Evolutionary conservation across 768 basidiomycete genomes (phyloP), one percentile per base, ranked within the genome.

Genomic region (Auricularia sp.): DNA sequence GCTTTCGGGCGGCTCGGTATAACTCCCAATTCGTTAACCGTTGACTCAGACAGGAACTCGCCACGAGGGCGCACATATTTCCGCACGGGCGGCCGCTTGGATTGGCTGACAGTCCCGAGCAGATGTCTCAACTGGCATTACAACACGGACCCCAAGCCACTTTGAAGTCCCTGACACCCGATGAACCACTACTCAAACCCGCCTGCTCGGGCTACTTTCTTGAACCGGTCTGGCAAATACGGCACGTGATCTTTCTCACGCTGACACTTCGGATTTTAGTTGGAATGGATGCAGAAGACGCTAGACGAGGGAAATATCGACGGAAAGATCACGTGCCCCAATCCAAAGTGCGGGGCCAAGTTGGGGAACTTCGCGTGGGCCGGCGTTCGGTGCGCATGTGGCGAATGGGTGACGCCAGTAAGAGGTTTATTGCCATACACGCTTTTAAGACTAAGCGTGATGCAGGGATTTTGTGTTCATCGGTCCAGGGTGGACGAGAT

Each of bases 331-430:
- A 66, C 83, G 0, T 99, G 97, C 70, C 97, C 97, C 3, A 96
- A 95, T 74, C 82, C 86, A 70, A 94, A 91, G 71, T 99, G 97
- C 70, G 82, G 82, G 2, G 86, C 84, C 33, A 99, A 99, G 77
- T 80, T 99, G 18, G 97, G 97, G 2, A 97, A 92, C 73, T 98
- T 87, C 70, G 94, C 97, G 73, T 99, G 97, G 97, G 93, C 94
- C 3, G 96, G 96, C 0, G 86, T 92, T 35, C 84, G 87, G 70
- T 96, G 94, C 72, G 89, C 91, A 29, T 98, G 94, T 72, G 90
- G 88, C 70, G 85, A 87, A 71, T 98, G 94, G 94, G 90, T 96
- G 34, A 88, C 87, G 8, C 94, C 94, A 54, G 94, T 94, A 69
- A 71, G 88, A 77, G 21, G 68, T 58, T 24, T 45, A 67, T 35